These are phyloP conservation scores for Abelmoschus esculentus DNA, from an alignment of 345 rosid genomes.

Conservation along the genomic window DNA sequence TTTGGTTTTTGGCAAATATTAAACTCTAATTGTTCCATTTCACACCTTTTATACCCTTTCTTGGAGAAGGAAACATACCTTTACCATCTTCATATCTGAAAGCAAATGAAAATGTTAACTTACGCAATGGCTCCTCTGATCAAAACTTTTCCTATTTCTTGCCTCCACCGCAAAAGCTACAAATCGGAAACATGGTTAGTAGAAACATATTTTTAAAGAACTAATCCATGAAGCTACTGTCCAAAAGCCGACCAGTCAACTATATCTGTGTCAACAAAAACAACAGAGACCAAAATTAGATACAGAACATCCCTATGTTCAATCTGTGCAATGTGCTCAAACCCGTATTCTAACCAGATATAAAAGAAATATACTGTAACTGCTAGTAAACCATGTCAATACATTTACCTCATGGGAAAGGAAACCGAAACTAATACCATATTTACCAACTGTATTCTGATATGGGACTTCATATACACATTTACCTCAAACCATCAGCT, in stretches of 20 bases:
- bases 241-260: conserved; percentile 22
- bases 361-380: background rate
- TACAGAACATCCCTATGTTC: background rate
- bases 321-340: conserved; percentile 9
- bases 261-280: conserved; percentile 35
- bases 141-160: conserved; percentile 16
- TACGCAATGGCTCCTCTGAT: conserved; percentile 20
- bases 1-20: too few species aligned
- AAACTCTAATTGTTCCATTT: too few species aligned
- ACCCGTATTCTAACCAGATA: conserved; percentile 8
- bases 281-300: conserved; percentile 28
- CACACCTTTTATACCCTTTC: background rate
- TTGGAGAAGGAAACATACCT: conserved; percentile 34
- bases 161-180: conserved; percentile 30
- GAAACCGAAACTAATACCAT: conserved; percentile 11
- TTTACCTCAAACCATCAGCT: conserved; percentile 31
- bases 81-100: conserved; percentile 20
- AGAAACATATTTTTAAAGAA: conserved; percentile 13
- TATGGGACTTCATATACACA: conserved; percentile 26
- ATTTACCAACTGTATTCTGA: conserved; percentile 16
- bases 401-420: conserved; percentile 21
- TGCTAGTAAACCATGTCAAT: conserved; percentile 12
- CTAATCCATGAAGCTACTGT: conserved; percentile 23
- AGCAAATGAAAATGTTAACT: conserved; percentile 11
- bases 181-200: conserved; percentile 22